Conservation (phyloP, 2,329 filamentous ascomycete genomes). For the Sporothrix humicola region DNA sequence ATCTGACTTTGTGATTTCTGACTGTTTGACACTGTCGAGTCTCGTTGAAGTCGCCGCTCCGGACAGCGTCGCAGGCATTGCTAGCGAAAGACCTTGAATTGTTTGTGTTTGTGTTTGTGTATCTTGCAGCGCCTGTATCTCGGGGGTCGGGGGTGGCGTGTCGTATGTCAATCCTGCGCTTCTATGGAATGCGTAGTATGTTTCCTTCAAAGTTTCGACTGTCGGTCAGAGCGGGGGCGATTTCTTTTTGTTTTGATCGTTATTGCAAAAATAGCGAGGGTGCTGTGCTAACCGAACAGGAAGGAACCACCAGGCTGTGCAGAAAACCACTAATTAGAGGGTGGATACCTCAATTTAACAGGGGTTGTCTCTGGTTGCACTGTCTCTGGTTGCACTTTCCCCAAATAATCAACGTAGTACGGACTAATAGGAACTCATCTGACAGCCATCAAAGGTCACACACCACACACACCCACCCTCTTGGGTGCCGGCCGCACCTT, state of each 20-base stretch:
- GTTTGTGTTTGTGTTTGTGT: conserved; percentile 20
- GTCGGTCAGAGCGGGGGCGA: conserved; percentile 9
- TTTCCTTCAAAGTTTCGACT: conserved; percentile 14
- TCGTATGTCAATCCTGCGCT: conserved; percentile 17
- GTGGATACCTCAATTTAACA: conserved; percentile 12
- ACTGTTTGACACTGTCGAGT: conserved; percentile 19
- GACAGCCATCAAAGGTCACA: conserved; percentile 18
- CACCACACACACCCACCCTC: conserved; percentile 20
- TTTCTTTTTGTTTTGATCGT: conserved; percentile 20
- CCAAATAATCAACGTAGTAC: conserved; percentile 18
- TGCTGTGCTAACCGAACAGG: conserved; percentile 15
- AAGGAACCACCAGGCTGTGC: conserved; percentile 17
- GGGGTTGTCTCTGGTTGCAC: background rate
- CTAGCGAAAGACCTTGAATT: conserved; percentile 18
- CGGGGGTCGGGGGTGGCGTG: background rate
- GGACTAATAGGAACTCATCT: conserved; percentile 24
- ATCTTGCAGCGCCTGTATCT: conserved; percentile 19
- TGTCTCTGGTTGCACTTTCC: background rate
- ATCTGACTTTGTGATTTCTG: conserved; percentile 18
- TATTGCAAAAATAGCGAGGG: conserved; percentile 21
- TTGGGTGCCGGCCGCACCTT: conserved; percentile 18
- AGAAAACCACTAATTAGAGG: conserved; percentile 16
- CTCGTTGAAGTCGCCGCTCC: conserved; percentile 11
- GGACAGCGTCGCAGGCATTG: conserved; percentile 18
- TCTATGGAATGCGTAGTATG: conserved; percentile 18